Evolutionary conservation across 805 yeast species (phyloP).

Genomic region (Kluyveromyces aestuarii): DNA sequence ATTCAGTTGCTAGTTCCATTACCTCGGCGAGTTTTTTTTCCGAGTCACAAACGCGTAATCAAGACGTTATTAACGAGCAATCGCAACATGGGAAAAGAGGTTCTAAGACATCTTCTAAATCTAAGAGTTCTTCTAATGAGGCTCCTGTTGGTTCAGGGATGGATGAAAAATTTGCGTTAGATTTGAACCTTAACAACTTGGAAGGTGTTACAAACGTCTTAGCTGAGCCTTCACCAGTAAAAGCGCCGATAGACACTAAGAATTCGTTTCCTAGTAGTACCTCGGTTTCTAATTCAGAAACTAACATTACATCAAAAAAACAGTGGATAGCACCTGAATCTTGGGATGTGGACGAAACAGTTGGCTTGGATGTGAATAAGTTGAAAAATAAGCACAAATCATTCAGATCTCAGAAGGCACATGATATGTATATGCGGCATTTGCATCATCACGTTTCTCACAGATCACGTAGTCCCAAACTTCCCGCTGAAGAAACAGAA

Average conservation of each 20-base stretch:
- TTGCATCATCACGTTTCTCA: not conserved
- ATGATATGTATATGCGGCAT: conserved; percentile 1
- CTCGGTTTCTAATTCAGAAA: not conserved
- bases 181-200: conserved; percentile 22
- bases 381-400: conserved; percentile 11
- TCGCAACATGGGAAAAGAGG: conserved; percentile 1
- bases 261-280: not conserved
- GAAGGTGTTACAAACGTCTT: conserved; percentile 17
- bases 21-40: conserved; percentile 4
- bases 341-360: conserved; percentile 43
- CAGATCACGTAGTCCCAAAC: conserved; percentile 8
- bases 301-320: not conserved
- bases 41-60: not conserved
- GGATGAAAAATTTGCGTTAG: conserved; percentile 8
- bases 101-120: not conserved
- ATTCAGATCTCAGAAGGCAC: not conserved
- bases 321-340: conserved; percentile 52
- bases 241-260: not conserved
- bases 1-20: conserved; percentile 7
- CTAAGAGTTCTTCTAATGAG: not conserved
- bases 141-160: not conserved
- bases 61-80: not conserved
- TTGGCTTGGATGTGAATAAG: conserved; percentile 6
- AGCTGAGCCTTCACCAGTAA: conserved; percentile 1
- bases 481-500: conserved; percentile 1